Evolutionary conservation across 768 basidiomycete species (phyloP), one percentile per base, ranked within the genome.

Genomic region (Kwoniella bestiolae): DNA sequence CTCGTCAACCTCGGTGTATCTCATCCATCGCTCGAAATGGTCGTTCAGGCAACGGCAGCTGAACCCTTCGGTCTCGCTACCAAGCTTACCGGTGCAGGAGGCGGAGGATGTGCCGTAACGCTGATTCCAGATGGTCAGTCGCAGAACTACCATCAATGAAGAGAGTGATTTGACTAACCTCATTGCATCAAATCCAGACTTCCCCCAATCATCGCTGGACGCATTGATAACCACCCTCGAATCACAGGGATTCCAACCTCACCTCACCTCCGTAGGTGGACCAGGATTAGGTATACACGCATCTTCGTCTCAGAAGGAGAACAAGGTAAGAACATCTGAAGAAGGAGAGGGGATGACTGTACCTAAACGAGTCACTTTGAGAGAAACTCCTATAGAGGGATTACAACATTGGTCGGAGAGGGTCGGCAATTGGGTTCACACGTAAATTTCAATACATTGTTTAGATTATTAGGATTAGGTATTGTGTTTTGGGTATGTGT

Each of bases 81-180:
- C n/a, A 77, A 73, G 83, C 83, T 99, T 62, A 99, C 96, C 6
- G 96, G 96, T 45, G 95, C 96, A 7, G 96, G 96, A 31, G 96
- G 96, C 44, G 96, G 96, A 26, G 96, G 96, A n/a, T 98, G 96
- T 77, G 89, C 94, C 4, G 92, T 98, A 31, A 95, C 94, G 12
- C 86, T 98, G 35, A 85, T 99, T 56, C 96, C 96, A 56, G 94
- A 97, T 82, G 87, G 95, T 94, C 71, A 70, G 89, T 82, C 6
- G 47, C 61, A n/a, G 32, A 58, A 18, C 53, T 51, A 23, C 18
- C 47, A 7, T 49, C 47, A 25, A 9, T 49, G 9, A 11, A 11
- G 8, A 49, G 25, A 25, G 47, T 18, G 21, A 18, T 49, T 6
- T 25, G 47, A 34, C 35, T 55, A 23, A 63, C 21, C 29, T 46